Percentiles rank a stretch among this genome's conserved stretches.
phyloP scores from a whole-genome alignment of 1,284 basidiomycete genomes.

The Ustilago trichophora region DNA sequence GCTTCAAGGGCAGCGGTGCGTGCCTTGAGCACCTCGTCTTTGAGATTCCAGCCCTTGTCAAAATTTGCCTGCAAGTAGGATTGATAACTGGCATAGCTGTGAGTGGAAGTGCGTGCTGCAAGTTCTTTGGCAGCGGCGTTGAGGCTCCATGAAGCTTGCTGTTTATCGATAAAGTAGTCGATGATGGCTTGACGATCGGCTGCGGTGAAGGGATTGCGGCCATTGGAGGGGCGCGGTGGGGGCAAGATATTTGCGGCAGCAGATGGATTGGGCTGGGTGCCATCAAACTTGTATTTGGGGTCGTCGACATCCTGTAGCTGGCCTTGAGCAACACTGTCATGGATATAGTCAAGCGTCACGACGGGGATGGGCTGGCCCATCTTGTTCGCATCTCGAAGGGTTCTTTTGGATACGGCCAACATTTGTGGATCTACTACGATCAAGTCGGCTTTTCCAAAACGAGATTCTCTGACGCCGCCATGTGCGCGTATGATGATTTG shows the following conservation, averaged over 20 bases:
- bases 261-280: background rate
- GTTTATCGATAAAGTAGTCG: slow-evolving; percentile 29
- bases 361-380: slow-evolving; percentile 43
- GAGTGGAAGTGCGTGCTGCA: slow-evolving; percentile 22
- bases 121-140: slow-evolving; percentile 42
- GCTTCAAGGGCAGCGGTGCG: slow-evolving; percentile 15
- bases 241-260: slow-evolving; percentile 4
- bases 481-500: slow-evolving; percentile 21
- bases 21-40: slow-evolving; percentile 9
- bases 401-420: slow-evolving; percentile 1
- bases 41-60: slow-evolving; percentile 36
- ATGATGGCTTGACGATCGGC: slow-evolving; percentile 34
- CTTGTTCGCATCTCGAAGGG: slow-evolving; percentile 9
- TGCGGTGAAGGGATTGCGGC: slow-evolving; percentile 38
- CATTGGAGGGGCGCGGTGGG: slow-evolving; percentile 3
- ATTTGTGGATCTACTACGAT: slow-evolving; percentile 23
- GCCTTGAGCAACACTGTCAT: slow-evolving; percentile 15
- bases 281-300: slow-evolving; percentile 34
- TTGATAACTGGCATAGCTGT: slow-evolving; percentile 47
- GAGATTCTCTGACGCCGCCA: slow-evolving; percentile 29
- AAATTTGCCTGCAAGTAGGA: slow-evolving; percentile 47
- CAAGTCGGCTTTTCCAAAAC: slow-evolving; percentile 32
- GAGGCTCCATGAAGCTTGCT: slow-evolving; percentile 37
- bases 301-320: slow-evolving; percentile 14
- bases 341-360: slow-evolving; percentile 25